Percentiles rank a stretch among this genome's conserved stretches.
Conservation (phyloP, 768 basidiomycete species). For the Mrakia gelida region DNA sequence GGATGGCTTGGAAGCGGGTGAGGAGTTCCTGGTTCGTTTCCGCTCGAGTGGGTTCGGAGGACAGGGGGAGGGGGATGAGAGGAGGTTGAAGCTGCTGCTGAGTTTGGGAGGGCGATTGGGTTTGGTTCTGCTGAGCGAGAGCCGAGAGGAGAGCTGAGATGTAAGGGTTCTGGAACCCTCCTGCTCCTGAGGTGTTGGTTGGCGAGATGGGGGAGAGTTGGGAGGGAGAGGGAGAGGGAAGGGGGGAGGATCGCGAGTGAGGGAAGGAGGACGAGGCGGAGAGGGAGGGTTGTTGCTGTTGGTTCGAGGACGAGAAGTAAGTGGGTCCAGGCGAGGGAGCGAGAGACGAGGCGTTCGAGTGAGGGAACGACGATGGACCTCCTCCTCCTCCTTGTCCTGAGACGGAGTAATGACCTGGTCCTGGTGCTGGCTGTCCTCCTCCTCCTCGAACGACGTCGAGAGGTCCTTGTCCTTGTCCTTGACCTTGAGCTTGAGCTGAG, state of each 20-base stretch:
- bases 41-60: background rate
- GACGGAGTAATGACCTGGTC: background rate
- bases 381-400: background rate
- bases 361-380: background rate
- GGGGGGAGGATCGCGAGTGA: background rate
- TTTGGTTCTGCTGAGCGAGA: constrained; percentile 5
- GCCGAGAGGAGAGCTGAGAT: background rate
- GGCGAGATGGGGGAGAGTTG: background rate
- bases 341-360: background rate
- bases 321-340: background rate
- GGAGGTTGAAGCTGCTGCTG: background rate
- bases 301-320: background rate
- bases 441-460: background rate
- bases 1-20: constrained; percentile 23
- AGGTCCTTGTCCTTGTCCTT: background rate
- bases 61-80: background rate
- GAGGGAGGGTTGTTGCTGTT: background rate
- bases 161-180: constrained; percentile 1
- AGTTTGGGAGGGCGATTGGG: background rate
- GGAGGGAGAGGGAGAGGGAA: background rate
- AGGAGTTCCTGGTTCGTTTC: constrained; percentile 3
- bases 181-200: no score
- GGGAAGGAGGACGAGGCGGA: background rate
- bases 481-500: background rate
- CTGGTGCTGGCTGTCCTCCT: no score